These are phyloP conservation scores for Striga hermonthica DNA, from an alignment of 305 asterid genomes.

Conservation along the genomic window DNA sequence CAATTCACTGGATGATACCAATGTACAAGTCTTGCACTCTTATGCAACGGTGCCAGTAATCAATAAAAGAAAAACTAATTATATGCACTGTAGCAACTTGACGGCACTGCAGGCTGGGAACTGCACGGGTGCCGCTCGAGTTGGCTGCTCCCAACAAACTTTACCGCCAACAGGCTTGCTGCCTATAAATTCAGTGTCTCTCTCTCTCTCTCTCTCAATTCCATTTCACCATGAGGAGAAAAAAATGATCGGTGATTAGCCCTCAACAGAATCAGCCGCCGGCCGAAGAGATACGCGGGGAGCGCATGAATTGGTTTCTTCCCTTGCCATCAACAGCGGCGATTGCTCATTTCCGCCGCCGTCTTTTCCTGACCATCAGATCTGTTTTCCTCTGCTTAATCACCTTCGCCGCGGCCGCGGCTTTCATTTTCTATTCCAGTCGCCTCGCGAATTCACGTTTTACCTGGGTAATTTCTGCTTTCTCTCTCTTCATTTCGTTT, in stretches of 20 bases:
- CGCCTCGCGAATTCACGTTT: background rate
- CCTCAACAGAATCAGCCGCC: no score
- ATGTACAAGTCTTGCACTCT: conserved; percentile 41
- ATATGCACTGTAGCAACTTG: no score
- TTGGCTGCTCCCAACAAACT: background rate
- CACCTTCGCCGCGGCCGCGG: background rate
- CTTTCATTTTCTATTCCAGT: background rate
- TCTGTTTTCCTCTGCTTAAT: background rate
- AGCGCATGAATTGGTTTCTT: background rate
- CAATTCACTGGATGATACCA: conserved; percentile 55
- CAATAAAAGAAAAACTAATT: background rate
- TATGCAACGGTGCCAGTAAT: conserved; percentile 67
- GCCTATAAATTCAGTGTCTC: no score
- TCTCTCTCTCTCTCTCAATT: no score
- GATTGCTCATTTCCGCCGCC: background rate
- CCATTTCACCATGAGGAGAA: background rate
- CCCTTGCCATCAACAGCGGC: background rate
- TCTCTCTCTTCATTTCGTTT: background rate
- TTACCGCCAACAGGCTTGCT: background rate
- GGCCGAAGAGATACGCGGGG: background rate
- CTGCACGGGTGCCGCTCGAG: no score
- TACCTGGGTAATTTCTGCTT: background rate
- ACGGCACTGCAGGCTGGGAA: no score
- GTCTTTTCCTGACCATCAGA: background rate
- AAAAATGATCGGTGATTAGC: background rate